phyloP scores from a whole-genome alignment of 176 grass and related monocot genomes.

The Hordeum marinum region DNA sequence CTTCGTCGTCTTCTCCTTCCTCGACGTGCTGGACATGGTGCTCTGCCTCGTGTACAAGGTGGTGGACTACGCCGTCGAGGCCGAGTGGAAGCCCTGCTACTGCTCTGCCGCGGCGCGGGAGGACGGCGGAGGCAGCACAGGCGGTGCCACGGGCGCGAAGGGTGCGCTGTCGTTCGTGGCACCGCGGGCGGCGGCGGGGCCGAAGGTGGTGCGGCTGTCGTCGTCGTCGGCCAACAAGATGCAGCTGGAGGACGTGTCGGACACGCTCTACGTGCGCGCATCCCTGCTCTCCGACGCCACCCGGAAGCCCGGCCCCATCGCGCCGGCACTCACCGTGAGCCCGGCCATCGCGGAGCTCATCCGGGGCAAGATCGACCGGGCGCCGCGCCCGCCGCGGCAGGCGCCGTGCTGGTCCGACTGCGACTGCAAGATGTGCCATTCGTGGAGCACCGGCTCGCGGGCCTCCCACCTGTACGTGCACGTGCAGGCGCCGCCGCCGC shows the following conservation, averaged over 20 bases:
- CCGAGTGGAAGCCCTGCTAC: conserved; percentile 96
- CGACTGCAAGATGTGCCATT: conserved; percentile 88
- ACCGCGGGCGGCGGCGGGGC: background rate
- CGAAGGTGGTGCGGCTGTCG: conserved; percentile 79
- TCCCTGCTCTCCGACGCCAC: conserved; percentile 62
- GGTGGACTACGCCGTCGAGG: conserved; percentile 73
- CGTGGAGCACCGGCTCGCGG: conserved; percentile 42
- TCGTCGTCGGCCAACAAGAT: conserved; percentile 57
- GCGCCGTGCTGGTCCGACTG: conserved; percentile 96
- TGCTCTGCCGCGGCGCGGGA: conserved; percentile 37
- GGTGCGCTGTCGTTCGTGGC: conserved; percentile 12
- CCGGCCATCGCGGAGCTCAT: conserved; percentile 72
- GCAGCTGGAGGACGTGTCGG: conserved; percentile 94
- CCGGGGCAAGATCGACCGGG: conserved; percentile 59
- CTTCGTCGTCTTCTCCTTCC: conserved; percentile 84
- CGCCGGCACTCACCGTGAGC: conserved; percentile 56
- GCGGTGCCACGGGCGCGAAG: background rate
- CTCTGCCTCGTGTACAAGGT: conserved; percentile 92
- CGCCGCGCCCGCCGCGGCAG: conserved; percentile 11
- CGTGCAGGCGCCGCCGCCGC: conserved; percentile 34
- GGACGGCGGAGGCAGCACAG: background rate
- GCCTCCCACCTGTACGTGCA: conserved; percentile 70
- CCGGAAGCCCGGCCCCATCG: conserved; percentile 34
- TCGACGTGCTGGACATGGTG: conserved; percentile 81
- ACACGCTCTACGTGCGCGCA: conserved; percentile 78